These are phyloP conservation scores for Venturia effusa DNA, from an alignment of 2,329 filamentous ascomycete genomes.

Conservation along the genomic window DNA sequence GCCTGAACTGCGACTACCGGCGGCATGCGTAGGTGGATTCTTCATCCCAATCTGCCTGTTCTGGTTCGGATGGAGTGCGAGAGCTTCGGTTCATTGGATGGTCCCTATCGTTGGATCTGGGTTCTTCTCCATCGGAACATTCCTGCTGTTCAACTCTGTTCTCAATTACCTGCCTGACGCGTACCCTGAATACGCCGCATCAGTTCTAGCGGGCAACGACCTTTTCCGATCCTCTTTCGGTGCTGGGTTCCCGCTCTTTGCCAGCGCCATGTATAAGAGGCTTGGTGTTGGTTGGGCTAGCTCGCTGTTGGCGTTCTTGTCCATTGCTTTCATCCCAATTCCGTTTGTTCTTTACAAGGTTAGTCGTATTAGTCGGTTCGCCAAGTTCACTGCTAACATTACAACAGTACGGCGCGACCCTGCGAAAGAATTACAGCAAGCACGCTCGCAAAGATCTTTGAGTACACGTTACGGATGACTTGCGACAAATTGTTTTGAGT, in stretches of 20 bases:
- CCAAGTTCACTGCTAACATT: conserved; percentile 8
- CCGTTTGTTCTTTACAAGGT: conserved; percentile 25
- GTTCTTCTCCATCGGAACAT: conserved; percentile 34
- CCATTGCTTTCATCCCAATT: conserved; percentile 25
- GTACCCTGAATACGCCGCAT: conserved; percentile 53
- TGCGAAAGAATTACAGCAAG: conserved; percentile 29
- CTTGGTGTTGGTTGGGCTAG: conserved; percentile 31
- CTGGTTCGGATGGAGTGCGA: conserved; percentile 30
- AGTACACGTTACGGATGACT: no score
- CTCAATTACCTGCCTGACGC: conserved; percentile 55
- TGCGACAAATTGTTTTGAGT: no score
- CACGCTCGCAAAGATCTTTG: conserved; percentile 31
- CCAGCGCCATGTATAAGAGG: conserved; percentile 29
- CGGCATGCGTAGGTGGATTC: conserved; percentile 24
- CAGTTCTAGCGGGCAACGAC: conserved; percentile 48
- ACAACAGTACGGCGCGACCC: conserved; percentile 25
- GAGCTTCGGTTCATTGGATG: conserved; percentile 27
- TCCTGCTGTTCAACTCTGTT: conserved; percentile 40
- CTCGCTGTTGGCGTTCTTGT: conserved; percentile 29
- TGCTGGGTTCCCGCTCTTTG: conserved; percentile 50
- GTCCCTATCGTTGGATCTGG: conserved; percentile 29
- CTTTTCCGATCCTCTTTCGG: conserved; percentile 46
- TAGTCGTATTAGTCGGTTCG: neutral
- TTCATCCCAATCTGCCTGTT: conserved; percentile 25
- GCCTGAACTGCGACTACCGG: conserved; percentile 26